A percentile compares a stretch with the other conserved stretches of the same genome.
These are phyloP conservation scores for Mercurialis annua DNA, from an alignment of 345 rosid genomes.

Conservation along the genomic window DNA sequence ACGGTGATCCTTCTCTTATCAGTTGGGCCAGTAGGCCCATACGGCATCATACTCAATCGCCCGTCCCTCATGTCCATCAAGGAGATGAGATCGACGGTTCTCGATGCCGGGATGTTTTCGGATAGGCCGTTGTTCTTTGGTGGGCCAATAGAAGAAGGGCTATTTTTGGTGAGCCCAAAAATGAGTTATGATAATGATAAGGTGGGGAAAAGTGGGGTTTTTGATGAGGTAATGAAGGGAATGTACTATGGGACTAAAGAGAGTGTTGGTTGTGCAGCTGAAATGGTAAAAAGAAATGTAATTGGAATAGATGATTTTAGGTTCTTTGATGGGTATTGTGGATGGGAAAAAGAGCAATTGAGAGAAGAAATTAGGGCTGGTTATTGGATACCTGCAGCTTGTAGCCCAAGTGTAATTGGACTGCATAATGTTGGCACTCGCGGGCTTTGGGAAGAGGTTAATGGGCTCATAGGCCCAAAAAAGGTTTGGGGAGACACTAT, in stretches of 20 bases:
- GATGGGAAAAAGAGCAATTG: slow-evolving; percentile 32
- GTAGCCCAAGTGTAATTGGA: slow-evolving; percentile 38
- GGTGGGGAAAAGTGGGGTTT: slow-evolving; percentile 26
- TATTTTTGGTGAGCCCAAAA: slow-evolving; percentile 26
- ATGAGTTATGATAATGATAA: slow-evolving; percentile 18
- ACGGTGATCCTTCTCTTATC: slow-evolving; percentile 31
- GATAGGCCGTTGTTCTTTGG: slow-evolving; percentile 29
- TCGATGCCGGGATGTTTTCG: slow-evolving; percentile 16
- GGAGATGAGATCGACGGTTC: slow-evolving; percentile 22
- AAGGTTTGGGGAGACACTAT: slow-evolving; percentile 46
- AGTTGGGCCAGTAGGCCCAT: slow-evolving; percentile 25
- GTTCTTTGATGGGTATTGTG: slow-evolving; percentile 36
- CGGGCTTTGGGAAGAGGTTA: slow-evolving; percentile 81
- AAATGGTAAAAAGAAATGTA: slow-evolving; percentile 31
- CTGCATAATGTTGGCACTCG: slow-evolving; percentile 33
- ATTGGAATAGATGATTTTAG: slow-evolving; percentile 29
- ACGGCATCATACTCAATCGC: slow-evolving; percentile 28
- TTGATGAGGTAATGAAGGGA: slow-evolving; percentile 31
- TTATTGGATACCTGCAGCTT: slow-evolving; percentile 26
- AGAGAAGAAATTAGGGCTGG: slow-evolving; percentile 28
- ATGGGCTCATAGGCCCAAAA: slow-evolving; percentile 55
- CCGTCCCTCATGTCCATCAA: slow-evolving; percentile 36
- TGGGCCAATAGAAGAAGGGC: slow-evolving; percentile 31
- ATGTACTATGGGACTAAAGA: slow-evolving; percentile 30
- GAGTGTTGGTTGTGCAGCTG: slow-evolving; percentile 24